Evolutionary conservation across 2,329 filamentous ascomycete species (phyloP).

Genomic region (Periconia macrospinosa): DNA sequence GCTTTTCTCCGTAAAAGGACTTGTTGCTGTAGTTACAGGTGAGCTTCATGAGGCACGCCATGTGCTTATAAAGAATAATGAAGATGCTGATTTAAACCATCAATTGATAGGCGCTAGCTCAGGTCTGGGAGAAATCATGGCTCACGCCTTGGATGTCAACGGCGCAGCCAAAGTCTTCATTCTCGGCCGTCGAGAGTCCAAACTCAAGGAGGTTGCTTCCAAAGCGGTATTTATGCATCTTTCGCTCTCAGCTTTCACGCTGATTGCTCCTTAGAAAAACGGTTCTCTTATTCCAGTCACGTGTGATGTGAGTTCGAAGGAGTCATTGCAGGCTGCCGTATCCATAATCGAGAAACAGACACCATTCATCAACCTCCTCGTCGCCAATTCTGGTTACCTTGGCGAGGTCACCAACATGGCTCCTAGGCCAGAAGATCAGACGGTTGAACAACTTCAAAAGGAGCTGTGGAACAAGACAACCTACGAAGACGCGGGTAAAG

Average conservation of each 20-base stretch:
- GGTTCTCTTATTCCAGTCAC: conserved; percentile 9
- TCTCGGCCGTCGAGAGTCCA: conserved; percentile 4
- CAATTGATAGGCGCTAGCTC: neutral
- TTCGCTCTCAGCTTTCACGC: neutral
- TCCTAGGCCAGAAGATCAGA: neutral
- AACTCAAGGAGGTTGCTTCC: conserved; percentile 3
- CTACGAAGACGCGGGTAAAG: conserved; percentile 1
- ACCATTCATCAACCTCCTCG: conserved; percentile 2
- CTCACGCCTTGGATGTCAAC: conserved; percentile 4
- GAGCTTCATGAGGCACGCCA: neutral
- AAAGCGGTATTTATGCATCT: neutral
- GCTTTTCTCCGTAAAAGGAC: conserved; percentile 7
- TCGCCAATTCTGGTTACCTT: conserved; percentile 1
- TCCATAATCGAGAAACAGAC: conserved; percentile 2
- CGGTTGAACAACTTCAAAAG: neutral
- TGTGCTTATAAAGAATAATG: too few relatives aligned
- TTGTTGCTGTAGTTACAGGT: conserved; percentile 7
- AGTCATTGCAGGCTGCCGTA: conserved; percentile 9
- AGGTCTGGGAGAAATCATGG: conserved; percentile 1
- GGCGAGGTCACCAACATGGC: conserved; percentile 1
- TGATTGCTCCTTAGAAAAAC: neutral
- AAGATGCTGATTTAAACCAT: too few relatives aligned
- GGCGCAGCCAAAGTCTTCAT: conserved; percentile 9
- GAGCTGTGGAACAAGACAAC: conserved; percentile 1
- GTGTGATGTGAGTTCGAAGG: conserved; percentile 18